A percentile compares a stretch with the other conserved stretches of the same genome.
Evolutionary conservation across 768 basidiomycete species (phyloP).

Genomic region (Russula virescens): DNA sequence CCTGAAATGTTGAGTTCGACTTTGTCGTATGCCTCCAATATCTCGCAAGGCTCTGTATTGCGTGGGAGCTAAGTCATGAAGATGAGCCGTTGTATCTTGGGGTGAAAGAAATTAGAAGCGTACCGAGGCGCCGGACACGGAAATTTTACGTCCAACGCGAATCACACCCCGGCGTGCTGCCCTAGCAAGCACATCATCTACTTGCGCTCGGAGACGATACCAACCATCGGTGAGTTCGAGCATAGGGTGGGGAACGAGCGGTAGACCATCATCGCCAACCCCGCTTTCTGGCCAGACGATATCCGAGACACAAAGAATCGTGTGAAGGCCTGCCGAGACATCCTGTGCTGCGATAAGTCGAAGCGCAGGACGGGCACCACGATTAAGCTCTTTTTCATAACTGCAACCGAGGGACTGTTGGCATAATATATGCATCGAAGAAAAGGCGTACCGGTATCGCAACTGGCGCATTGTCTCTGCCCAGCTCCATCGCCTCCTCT

Average conservation of each 20-base stretch:
- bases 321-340: constrained; percentile 67
- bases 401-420: constrained; percentile 26
- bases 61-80: constrained; percentile 22
- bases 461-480: constrained; percentile 76
- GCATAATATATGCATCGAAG: background rate
- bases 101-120: background rate
- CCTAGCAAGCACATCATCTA: constrained; percentile 67
- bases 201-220: constrained; percentile 77
- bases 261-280: constrained; percentile 35
- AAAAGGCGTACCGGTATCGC: constrained; percentile 61
- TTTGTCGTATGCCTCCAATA: constrained; percentile 72
- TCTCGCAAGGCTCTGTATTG: constrained; percentile 68
- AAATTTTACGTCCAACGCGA: constrained; percentile 76
- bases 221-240: constrained; percentile 97
- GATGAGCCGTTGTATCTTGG: constrained; percentile 42
- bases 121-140: constrained; percentile 74
- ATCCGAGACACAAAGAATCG: constrained; percentile 79
- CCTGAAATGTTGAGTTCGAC: constrained; percentile 64
- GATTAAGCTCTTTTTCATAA: constrained; percentile 43
- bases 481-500: constrained; percentile 71
- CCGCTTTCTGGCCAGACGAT: constrained; percentile 50
- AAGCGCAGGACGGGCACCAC: constrained; percentile 73
- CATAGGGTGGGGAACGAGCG: constrained; percentile 43
- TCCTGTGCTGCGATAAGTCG: constrained; percentile 81
- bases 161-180: constrained; percentile 65